phyloP scores from a whole-genome alignment of 2,329 filamentous ascomycete species.

The Neofusicoccum laricinum region DNA sequence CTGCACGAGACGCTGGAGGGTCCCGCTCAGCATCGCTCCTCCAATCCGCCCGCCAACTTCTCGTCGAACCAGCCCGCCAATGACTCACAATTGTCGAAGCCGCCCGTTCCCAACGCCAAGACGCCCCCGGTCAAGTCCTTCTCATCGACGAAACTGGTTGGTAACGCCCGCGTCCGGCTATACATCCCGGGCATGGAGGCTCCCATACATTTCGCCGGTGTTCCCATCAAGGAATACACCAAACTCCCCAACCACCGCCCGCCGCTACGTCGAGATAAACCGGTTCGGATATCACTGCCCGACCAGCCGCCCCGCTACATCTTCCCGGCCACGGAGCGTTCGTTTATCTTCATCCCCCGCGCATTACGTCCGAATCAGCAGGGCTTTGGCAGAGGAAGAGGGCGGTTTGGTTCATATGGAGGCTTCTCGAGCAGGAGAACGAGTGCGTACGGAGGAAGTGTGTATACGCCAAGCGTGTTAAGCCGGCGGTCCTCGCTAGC shows the following conservation, averaged over 20 bases:
- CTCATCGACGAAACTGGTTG: conserved; percentile 79
- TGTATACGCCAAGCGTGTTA: conserved; percentile 81
- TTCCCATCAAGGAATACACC: conserved; percentile 86
- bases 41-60: not conserved
- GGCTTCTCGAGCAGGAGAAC: conserved; percentile 71
- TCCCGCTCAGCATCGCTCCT: conserved; percentile 56
- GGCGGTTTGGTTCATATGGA: conserved; percentile 66
- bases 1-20: conserved; percentile 58
- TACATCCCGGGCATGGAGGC: conserved; percentile 72
- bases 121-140: conserved; percentile 45
- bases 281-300: conserved; percentile 88
- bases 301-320: conserved; percentile 79
- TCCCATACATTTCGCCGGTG: conserved; percentile 68
- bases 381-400: conserved; percentile 63
- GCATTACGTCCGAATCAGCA: conserved; percentile 92
- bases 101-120: conserved; percentile 21
- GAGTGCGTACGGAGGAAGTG: conserved; percentile 78
- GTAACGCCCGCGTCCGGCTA: conserved; percentile 81
- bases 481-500: conserved; percentile 81
- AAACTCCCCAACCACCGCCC: conserved; percentile 92
- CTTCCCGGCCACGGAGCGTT: conserved; percentile 83
- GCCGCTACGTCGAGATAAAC: conserved; percentile 91
- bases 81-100: conserved; percentile 22
- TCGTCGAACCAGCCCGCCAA: conserved; percentile 7
- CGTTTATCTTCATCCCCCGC: conserved; percentile 96